Base-by-base conservation (phyloP, 1,139 yeast species). In the Magnusiomyces fungicola region DNA sequence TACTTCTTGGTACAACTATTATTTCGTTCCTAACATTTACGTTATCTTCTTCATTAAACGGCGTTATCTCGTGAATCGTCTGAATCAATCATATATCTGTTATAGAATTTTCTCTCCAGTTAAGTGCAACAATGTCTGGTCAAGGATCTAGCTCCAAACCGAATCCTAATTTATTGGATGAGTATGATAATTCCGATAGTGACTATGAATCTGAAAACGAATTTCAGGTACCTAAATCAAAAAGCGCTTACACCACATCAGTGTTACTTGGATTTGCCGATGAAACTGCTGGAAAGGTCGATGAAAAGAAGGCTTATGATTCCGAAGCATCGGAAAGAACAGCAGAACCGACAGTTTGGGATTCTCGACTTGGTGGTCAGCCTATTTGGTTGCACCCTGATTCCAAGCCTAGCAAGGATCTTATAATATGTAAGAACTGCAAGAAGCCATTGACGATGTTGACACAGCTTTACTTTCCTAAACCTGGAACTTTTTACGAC, bases 381-480 rank as follows among this genome's bases (percentile, higher is more conserved):
- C 53, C 53, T 3, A 33, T 70, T 2, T 76, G 80, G 80, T 67
- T 83, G 43, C 75, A 76, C 3, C 30, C 14, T 1, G 69, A 71
- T 0, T 78, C 88, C 0, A 64, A 68, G 14, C 94, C 95, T 0
- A 65, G 73, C 10, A 68, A 68, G 2, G 74, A 73, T 14, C 63
- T 78, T 29, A 59, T 81, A 3, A 67, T 68, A 34, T 92, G 98
- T 69, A 78, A 75, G 47, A 74, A 74, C 52, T 92, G 98, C 68
- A 65, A 69, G 0, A 65, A 69, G 12, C 69, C 73, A 30, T 72
- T 88, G 83, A 80, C 86, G 7, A 68, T 90, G 46, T 69, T 89
- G 37, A 68, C 82, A 1, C 97, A 92, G 64, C 83, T 92, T 1
- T 83, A 75, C 66, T 83, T 96, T 1, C 94, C 95, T 1, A 53